Base-by-base conservation (phyloP, 306 rosid species). In the Castanea mollissima region DNA sequence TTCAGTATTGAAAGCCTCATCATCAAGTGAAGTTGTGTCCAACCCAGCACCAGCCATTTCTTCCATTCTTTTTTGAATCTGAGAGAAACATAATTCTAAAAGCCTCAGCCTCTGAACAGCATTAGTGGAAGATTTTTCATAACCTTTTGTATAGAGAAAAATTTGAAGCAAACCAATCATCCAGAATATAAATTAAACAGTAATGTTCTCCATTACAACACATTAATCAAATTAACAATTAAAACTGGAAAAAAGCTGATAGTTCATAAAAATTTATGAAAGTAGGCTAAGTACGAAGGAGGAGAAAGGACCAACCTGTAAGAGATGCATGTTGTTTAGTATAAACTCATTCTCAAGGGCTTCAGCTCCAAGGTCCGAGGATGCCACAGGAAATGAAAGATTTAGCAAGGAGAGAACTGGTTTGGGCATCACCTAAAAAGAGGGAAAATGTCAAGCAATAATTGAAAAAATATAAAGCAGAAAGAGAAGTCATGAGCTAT, bases 321-420 rank as follows among this genome's bases (percentile, higher is more conserved):
- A 70, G 77, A 91, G 96, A 88, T 83, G 87, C 94, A 87, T 90
- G 85, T 57, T 82, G 82, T 93, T 95, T 88, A 91, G 80, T 58
- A 95, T 89, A 76, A 93, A 91, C 83, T 89, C 96, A 32, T 91
- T 93, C 83, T 95, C 97, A 81, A 88, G 98, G 79, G 90, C 86
- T 74, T 91, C 98, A 5, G 93, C 88, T 76, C 97, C 99, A 80
- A 91, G 90, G 81, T 95, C 99, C 78, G 97, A 95, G 60, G 93
- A 89, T 54, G 99, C 96, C 25, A 93, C 93, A 74, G 99, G 98
- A 84, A 93, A 90, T 31, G 96, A 93, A 83, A 95, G 90, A 85
- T 85, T 81, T 74, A 89, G 81, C 18, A 86, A 88, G 38, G 90
- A 86, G 71, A 95, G 92, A 78, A 95, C 85, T 74, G 98, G 98